Evolutionary conservation across 352 stramenopile species (phyloP).

Genomic region (Globisporangium nunn): DNA sequence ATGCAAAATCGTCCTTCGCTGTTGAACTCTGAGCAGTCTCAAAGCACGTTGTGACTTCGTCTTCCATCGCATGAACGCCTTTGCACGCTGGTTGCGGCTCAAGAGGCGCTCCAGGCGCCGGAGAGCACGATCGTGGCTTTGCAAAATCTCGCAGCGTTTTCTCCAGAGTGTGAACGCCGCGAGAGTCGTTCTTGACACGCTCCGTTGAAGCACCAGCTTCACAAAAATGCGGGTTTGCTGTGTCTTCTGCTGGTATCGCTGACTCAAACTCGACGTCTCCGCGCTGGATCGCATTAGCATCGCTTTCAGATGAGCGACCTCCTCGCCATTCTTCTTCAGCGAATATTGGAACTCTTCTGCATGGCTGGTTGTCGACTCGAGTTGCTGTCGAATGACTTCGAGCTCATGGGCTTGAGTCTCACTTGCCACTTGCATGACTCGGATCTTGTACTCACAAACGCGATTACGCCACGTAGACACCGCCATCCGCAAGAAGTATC

Average conservation of each 20-base stretch:
- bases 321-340: neutral
- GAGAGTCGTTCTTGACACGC: neutral
- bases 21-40: slow-evolving; percentile 1
- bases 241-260: neutral
- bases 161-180: slow-evolving; percentile 24
- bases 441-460: neutral
- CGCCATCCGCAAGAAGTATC: slow-evolving; percentile 13
- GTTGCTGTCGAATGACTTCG: neutral
- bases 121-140: slow-evolving; percentile 9
- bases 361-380: neutral
- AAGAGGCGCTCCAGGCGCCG: slow-evolving; percentile 12
- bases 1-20: slow-evolving; percentile 1
- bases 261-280: neutral
- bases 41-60: neutral
- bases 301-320: slow-evolving; percentile 1
- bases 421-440: neutral
- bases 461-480: slow-evolving; percentile 18
- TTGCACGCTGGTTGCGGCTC: slow-evolving; percentile 9
- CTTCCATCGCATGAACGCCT: slow-evolving; percentile 27
- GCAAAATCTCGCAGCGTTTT: neutral
- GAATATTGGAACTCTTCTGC: slow-evolving; percentile 5
- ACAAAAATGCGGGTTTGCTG: neutral
- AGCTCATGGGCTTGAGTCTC: neutral
- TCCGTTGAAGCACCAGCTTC: neutral
- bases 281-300: neutral